A percentile compares a stretch with the other conserved stretches of the same genome.
phyloP scores from a whole-genome alignment of 257 asterid genomes.

The Orobanche coerulescens region DNA sequence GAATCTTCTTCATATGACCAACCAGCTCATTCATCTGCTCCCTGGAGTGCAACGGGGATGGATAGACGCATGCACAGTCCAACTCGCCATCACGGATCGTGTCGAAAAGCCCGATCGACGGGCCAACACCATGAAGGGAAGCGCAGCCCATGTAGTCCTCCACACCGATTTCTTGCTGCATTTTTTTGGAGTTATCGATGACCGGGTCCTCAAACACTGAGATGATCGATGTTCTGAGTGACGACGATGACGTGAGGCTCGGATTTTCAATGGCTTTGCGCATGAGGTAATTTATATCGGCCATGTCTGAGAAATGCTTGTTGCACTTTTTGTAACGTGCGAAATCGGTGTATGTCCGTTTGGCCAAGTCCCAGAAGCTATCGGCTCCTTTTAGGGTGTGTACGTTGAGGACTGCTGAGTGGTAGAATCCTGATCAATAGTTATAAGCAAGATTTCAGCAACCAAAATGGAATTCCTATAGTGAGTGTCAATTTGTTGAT shows the following conservation, averaged over 20 bases:
- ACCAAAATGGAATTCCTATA: too few species aligned
- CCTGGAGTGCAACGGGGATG: conserved; percentile 66
- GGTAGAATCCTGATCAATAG: conserved; percentile 46
- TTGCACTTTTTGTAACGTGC: conserved; percentile 34
- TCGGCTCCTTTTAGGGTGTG: conserved; percentile 39
- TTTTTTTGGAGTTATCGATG: conserved; percentile 26
- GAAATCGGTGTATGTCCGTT: conserved; percentile 29
- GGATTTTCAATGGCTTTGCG: conserved; percentile 60
- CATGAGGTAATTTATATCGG: conserved; percentile 62
- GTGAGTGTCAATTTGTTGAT: too few species aligned
- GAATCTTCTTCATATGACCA: conserved; percentile 35
- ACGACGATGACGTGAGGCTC: conserved; percentile 43
- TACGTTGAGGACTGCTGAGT: conserved; percentile 50
- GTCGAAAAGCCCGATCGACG: conserved; percentile 62
- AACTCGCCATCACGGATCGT: conserved; percentile 50
- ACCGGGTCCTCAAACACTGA: conserved; percentile 72
- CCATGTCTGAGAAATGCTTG: conserved; percentile 62
- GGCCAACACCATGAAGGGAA: conserved; percentile 62
- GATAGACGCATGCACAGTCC: conserved; percentile 62
- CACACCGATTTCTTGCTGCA: conserved; percentile 34
- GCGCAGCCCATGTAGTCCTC: conserved; percentile 67
- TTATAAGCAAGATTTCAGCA: background rate
- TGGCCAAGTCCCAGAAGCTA: conserved; percentile 49
- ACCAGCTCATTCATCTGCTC: conserved; percentile 47
- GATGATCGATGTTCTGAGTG: conserved; percentile 46